Base-by-base conservation (phyloP, 768 basidiomycete species). In the Rhizopogon vulgaris region DNA sequence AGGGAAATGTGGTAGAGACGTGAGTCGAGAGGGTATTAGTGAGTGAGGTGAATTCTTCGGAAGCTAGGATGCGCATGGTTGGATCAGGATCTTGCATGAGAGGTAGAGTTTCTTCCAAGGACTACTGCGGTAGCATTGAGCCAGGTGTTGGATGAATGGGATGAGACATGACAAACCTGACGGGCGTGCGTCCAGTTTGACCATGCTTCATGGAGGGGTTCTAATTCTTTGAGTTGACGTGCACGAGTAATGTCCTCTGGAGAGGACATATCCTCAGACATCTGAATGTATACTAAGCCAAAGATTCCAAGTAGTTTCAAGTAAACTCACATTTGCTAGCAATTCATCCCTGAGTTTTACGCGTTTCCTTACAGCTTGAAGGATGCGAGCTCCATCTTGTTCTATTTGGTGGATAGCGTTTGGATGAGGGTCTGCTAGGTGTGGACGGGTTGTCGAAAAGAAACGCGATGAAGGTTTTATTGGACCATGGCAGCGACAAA, bases 11-110 rank as follows among this genome's bases (percentile, higher is more conserved):
- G 1, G 58, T 56, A 6, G 68, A 58, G 42, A 69, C 60, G 49
- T 66, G 57, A 4, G 25, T 45, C 47, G 59, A 68, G 27, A 64
- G 59, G 43, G 59, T 63, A 17, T 60, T 52, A 2, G 71, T 64
- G 42, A 90, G 77, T 3, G 68, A 49, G 3, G 64, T 62, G 54
- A 83, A 77, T 60, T 94, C 92, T 34, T 87, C 84, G 1, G 67
- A 59, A 0, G 91, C 92, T 51, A 96, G 74, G 7, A 78, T 65
- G 5, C 85, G 85, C 78, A 97, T 85, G 2, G 78, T 70, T 1
- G 82, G 76, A 60, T 95, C 94, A 0, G 84, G 70, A 60, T 95
- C 94, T 34, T 72, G 62, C 3, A 92, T 78, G 1, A 92, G 78
- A 0, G 76, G 63, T 3, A 71, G 62, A 0, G 84, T 83, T 58